phyloP scores from a whole-genome alignment of 1,284 basidiomycete species.

The Golubevia sp. region DNA sequence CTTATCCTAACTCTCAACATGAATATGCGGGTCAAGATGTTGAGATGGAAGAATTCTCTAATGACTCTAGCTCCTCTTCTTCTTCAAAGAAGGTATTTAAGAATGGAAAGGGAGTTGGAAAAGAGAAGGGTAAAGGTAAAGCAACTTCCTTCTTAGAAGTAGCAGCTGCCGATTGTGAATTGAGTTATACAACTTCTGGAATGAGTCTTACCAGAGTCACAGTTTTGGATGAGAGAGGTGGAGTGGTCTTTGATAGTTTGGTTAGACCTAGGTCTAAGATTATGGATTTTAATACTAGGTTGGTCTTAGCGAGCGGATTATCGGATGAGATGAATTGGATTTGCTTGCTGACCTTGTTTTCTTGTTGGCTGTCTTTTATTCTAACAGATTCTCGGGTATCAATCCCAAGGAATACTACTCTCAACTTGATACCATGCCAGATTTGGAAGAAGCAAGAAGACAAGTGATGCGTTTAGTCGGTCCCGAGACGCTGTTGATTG shows the following conservation, averaged over 20 bases:
- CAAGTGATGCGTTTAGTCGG: constrained; percentile 35
- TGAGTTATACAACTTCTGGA: constrained; percentile 52
- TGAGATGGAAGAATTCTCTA: background rate
- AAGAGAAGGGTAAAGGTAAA: background rate
- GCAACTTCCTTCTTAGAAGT: constrained; percentile 20
- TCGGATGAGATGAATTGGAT: too few relatives aligned
- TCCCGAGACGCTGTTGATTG: constrained; percentile 42
- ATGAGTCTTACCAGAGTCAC: constrained; percentile 48
- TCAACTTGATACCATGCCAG: constrained; percentile 19
- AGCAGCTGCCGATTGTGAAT: constrained; percentile 52
- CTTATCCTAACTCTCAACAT: background rate
- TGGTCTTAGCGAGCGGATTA: too few relatives aligned
- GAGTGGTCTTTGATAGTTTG: constrained; percentile 40
- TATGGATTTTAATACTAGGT: constrained; percentile 50
- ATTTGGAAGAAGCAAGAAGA: constrained; percentile 26
- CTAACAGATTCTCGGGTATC: constrained; percentile 41
- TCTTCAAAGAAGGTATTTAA: background rate
- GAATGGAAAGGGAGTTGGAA: background rate
- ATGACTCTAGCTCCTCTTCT: background rate
- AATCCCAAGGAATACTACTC: constrained; percentile 28
- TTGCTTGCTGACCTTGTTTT: too few relatives aligned
- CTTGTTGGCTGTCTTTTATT: too few relatives aligned
- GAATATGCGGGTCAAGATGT: background rate
- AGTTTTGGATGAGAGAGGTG: constrained; percentile 44
- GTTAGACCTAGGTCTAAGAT: constrained; percentile 31